These are phyloP conservation scores for Lachancea nothofagi DNA, from an alignment of 805 yeast species.

Conservation along the genomic window DNA sequence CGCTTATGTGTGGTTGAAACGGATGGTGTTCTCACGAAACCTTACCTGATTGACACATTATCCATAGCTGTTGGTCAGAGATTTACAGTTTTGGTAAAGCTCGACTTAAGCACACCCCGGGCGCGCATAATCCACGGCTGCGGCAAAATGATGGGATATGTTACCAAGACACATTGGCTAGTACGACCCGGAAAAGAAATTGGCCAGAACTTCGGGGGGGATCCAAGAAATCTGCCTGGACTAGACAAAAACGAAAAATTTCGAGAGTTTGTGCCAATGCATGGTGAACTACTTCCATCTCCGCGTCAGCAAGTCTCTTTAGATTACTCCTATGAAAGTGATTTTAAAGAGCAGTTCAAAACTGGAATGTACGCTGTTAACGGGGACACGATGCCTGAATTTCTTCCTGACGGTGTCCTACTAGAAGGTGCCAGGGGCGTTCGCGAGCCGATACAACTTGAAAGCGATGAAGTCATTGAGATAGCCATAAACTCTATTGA, in stretches of 20 bases:
- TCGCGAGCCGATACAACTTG: slow-evolving; percentile 39
- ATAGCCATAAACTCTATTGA: slow-evolving; percentile 61
- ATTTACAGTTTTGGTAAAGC: slow-evolving; percentile 52
- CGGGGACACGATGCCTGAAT: slow-evolving; percentile 52
- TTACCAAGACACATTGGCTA: slow-evolving; percentile 31
- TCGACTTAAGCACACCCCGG: slow-evolving; percentile 35
- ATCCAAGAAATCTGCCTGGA: slow-evolving; percentile 38
- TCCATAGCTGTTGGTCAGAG: slow-evolving; percentile 72
- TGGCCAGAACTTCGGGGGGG: slow-evolving; percentile 21
- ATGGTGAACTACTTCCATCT: slow-evolving; percentile 9
- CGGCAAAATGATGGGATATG: slow-evolving; percentile 47
- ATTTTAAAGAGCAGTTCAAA: slow-evolving; percentile 35
- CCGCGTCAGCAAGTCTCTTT: slow-evolving; percentile 36
- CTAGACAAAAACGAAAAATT: slow-evolving; percentile 19
- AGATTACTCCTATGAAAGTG: slow-evolving; percentile 48
- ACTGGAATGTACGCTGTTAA: slow-evolving; percentile 46
- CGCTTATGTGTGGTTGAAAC: slow-evolving; percentile 49
- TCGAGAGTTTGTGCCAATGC: slow-evolving; percentile 18
- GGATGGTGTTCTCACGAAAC: slow-evolving; percentile 53
- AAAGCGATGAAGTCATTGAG: slow-evolving; percentile 50
- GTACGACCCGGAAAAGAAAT: slow-evolving; percentile 7
- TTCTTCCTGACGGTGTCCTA: slow-evolving; percentile 22
- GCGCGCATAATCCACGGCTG: slow-evolving; percentile 47
- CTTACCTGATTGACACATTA: slow-evolving; percentile 42
- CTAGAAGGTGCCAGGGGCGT: slow-evolving; percentile 21